These are phyloP conservation scores for Quercus lobata DNA, from an alignment of 331 rosid species.

Conservation along the genomic window DNA sequence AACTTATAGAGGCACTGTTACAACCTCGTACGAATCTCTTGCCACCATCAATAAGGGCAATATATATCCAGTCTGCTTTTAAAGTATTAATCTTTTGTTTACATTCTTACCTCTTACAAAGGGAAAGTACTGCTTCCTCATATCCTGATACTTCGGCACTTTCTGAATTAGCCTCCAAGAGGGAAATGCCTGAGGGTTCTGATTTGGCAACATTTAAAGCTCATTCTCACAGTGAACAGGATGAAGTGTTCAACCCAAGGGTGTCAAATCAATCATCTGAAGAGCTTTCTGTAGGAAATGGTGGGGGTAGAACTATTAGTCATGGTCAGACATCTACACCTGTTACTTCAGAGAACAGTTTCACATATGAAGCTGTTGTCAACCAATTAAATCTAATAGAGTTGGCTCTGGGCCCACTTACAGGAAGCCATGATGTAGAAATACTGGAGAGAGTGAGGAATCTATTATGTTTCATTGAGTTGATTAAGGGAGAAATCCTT, in stretches of 20 bases:
- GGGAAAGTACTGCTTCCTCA: constrained; percentile 23
- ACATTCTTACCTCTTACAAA: constrained; percentile 47
- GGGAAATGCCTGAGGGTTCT: constrained; percentile 28
- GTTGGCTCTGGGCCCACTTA: constrained; percentile 48
- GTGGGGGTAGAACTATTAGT: constrained; percentile 18
- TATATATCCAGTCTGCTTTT: constrained; percentile 77
- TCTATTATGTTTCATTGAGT: constrained; percentile 53
- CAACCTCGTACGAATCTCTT: constrained; percentile 88
- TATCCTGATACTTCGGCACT: constrained; percentile 24
- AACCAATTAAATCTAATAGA: constrained; percentile 52
- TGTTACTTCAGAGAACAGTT: constrained; percentile 22
- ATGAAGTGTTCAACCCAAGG: constrained; percentile 52
- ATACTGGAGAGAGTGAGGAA: constrained; percentile 75
- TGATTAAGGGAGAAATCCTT: constrained; percentile 46
- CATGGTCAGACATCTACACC: constrained; percentile 27
- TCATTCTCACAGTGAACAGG: constrained; percentile 28
- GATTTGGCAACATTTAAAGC: constrained; percentile 31
- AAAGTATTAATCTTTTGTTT: constrained; percentile 66
- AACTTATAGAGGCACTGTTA: constrained; percentile 78
- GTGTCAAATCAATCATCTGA: constrained; percentile 37
- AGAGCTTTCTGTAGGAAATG: constrained; percentile 28
- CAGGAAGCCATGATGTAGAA: constrained; percentile 69
- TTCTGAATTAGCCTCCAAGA: constrained; percentile 26
- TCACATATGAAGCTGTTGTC: constrained; percentile 40
- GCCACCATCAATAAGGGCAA: constrained; percentile 64